Evolutionary conservation across 2,329 filamentous ascomycete genomes (phyloP).

Genomic region (Cryphonectria japonica): DNA sequence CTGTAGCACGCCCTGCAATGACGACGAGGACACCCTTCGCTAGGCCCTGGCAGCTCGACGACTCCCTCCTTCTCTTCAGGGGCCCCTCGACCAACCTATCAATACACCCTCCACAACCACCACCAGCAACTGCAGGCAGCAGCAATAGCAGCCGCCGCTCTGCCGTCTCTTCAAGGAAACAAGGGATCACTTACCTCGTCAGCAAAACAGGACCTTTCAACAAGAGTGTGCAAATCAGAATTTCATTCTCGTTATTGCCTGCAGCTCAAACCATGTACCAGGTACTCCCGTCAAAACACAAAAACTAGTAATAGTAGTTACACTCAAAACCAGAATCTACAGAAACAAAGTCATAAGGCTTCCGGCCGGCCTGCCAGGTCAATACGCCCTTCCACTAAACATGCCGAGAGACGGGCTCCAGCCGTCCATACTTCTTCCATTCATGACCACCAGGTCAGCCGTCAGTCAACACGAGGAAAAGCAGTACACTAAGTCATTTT

Average conservation of each 20-base stretch:
- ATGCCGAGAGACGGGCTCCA: constrained; percentile 20
- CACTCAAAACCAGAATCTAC: constrained; percentile 17
- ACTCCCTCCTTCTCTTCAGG: not conserved
- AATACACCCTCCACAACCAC: too few relatives aligned
- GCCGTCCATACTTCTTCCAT: not conserved
- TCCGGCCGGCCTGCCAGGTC: constrained; percentile 10
- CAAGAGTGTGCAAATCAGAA: not conserved
- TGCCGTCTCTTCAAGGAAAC: not conserved
- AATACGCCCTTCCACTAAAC: constrained; percentile 22
- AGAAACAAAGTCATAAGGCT: constrained; percentile 13
- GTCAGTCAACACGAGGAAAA: not conserved
- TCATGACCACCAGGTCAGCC: constrained; percentile 1
- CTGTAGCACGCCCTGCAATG: not conserved
- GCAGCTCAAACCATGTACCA: not conserved
- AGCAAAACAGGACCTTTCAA: not conserved
- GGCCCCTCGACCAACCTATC: not conserved
- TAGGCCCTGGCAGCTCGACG: not conserved
- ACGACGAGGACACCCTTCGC: not conserved
- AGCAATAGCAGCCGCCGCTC: not conserved
- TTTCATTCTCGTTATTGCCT: constrained; percentile 10
- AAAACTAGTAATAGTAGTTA: constrained; percentile 14
- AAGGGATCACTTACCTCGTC: not conserved
- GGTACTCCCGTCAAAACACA: not conserved
- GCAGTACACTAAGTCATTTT: constrained; percentile 10
- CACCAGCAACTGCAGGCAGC: not conserved